phyloP scores from a whole-genome alignment of 2,329 filamentous ascomycete species.

The Colletotrichum zoysiae region DNA sequence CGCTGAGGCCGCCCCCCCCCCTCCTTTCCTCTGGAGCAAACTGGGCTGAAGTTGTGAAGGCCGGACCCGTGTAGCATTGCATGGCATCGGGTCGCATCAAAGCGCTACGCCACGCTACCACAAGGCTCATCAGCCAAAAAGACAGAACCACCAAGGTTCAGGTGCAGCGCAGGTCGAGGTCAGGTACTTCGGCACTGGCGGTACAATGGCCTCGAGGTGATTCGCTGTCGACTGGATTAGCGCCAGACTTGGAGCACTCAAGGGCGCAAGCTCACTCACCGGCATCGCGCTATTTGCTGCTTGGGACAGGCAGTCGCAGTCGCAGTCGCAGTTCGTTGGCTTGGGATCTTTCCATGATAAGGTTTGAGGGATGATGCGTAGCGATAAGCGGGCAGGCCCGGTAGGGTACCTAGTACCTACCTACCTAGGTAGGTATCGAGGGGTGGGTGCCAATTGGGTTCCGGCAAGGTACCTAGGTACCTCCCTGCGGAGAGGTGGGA shows the following conservation, averaged over 20 bases:
- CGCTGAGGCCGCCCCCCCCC: slow-evolving; percentile 1
- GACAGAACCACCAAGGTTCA: slow-evolving; percentile 11
- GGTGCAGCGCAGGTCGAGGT: background rate
- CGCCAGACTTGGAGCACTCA: background rate
- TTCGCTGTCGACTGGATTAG: background rate
- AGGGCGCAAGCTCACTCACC: background rate
- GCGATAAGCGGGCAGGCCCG: slow-evolving; percentile 19
- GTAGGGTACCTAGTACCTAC: too few species aligned
- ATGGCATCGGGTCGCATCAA: slow-evolving; percentile 1
- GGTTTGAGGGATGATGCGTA: slow-evolving; percentile 12
- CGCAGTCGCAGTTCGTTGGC: slow-evolving; percentile 15
- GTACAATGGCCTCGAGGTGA: background rate
- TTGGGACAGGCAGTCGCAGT: slow-evolving; percentile 12
- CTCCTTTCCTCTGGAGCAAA: background rate
- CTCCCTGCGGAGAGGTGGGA: slow-evolving; percentile 4
- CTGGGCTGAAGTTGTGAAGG: slow-evolving; percentile 17
- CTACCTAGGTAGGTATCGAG: background rate
- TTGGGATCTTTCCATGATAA: slow-evolving; percentile 33
- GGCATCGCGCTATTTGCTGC: slow-evolving; percentile 17
- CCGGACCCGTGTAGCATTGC: slow-evolving; percentile 7
- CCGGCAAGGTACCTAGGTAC: slow-evolving; percentile 1
- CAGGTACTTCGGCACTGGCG: slow-evolving; percentile 1
- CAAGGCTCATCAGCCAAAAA: slow-evolving; percentile 13
- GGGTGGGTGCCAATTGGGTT: slow-evolving; percentile 20
- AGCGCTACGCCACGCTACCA: slow-evolving; percentile 14